Conservation (phyloP, 2,329 filamentous ascomycete species). For the Aureobasidium sp. region DNA sequence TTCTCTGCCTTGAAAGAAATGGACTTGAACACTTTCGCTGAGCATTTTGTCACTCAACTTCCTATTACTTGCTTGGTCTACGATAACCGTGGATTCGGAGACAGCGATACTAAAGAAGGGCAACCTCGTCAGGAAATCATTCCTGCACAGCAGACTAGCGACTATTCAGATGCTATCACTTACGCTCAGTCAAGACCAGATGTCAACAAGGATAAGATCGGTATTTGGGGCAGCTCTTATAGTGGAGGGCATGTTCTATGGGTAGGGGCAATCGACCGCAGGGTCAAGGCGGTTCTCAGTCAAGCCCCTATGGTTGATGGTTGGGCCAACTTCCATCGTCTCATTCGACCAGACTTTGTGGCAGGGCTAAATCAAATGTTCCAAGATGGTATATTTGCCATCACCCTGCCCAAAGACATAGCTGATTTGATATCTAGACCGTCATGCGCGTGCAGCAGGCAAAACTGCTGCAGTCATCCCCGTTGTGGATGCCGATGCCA, state of each 20-base stretch:
- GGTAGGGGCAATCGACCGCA: slow-evolving; percentile 33
- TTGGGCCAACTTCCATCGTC: slow-evolving; percentile 30
- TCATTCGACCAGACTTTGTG: slow-evolving; percentile 29
- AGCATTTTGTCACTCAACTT: not conserved
- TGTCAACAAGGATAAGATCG: slow-evolving; percentile 29
- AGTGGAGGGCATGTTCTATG: slow-evolving; percentile 35
- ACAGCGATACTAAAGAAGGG: slow-evolving; percentile 24
- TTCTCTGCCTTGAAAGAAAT: slow-evolving; percentile 13
- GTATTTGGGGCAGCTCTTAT: slow-evolving; percentile 33
- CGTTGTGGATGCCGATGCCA: slow-evolving; percentile 21
- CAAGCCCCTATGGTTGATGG: slow-evolving; percentile 31
- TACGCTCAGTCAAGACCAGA: slow-evolving; percentile 28
- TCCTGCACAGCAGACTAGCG: slow-evolving; percentile 26
- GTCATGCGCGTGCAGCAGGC: not conserved
- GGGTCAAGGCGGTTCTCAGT: slow-evolving; percentile 35
- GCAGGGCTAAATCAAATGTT: slow-evolving; percentile 19
- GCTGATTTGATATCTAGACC: not conserved
- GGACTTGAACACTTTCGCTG: slow-evolving; percentile 3
- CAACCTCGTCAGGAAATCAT: slow-evolving; percentile 29
- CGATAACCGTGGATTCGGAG: slow-evolving; percentile 31
- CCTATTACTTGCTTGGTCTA: slow-evolving; percentile 29
- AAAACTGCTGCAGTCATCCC: not conserved
- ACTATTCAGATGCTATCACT: slow-evolving; percentile 34
- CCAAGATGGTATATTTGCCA: not conserved
- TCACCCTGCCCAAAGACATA: not conserved